Conservation (phyloP, 2,329 filamentous ascomycete species). For the Pyrenochaeta sp. region DNA sequence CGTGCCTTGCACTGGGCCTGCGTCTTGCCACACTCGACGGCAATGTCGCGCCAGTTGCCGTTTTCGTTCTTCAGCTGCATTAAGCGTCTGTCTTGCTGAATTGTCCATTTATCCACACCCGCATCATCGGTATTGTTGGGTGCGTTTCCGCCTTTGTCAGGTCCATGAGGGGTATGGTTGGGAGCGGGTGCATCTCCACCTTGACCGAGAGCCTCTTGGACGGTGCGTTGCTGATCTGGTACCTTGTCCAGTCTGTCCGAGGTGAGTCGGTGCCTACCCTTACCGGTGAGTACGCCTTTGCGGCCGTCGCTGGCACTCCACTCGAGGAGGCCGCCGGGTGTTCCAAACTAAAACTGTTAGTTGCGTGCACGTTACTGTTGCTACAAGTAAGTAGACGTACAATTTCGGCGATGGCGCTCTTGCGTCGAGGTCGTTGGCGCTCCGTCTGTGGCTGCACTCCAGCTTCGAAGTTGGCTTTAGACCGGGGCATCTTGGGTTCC, state of each 20-base stretch:
- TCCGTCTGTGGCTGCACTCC: too few relatives aligned
- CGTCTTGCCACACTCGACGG: conserved; percentile 34
- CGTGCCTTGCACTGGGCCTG: conserved; percentile 21
- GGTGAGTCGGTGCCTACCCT: conserved; percentile 21
- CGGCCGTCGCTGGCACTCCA: conserved; percentile 46
- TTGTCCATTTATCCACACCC: conserved; percentile 33
- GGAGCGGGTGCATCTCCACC: not conserved
- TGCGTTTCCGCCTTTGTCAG: not conserved
- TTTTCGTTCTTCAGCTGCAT: conserved; percentile 43
- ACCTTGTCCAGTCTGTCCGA: conserved; percentile 19
- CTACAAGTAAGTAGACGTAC: conserved; percentile 1
- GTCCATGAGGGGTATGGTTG: too few relatives aligned
- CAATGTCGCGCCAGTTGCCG: conserved; percentile 43
- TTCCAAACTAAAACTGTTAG: conserved; percentile 20
- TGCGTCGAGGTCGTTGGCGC: conserved; percentile 12
- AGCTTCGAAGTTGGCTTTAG: too few relatives aligned
- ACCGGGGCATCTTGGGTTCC: conserved; percentile 21
- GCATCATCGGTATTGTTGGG: not conserved
- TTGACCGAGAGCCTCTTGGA: conserved; percentile 8
- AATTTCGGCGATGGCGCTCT: conserved; percentile 18
- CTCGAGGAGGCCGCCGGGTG: conserved; percentile 37
- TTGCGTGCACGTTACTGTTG: not conserved
- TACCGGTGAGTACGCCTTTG: conserved; percentile 30
- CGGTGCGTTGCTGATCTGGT: too few relatives aligned
- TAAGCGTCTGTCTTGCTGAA: conserved; percentile 52